These are phyloP conservation scores for Apiotrichum brassicae DNA, from an alignment of 1,284 basidiomycete species.

Conservation along the genomic window DNA sequence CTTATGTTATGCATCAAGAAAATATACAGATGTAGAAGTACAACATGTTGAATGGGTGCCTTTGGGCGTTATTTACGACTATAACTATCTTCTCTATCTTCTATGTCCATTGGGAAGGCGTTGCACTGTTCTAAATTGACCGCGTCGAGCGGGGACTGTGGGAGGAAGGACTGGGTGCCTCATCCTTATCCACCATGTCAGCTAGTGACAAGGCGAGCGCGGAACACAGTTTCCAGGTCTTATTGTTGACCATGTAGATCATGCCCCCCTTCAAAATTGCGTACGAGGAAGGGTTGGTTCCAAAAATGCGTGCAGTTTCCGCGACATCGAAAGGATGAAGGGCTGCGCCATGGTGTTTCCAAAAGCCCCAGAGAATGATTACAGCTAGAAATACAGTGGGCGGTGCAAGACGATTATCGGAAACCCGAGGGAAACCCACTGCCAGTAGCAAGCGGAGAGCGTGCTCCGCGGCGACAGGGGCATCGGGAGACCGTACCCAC, in stretches of 20 bases:
- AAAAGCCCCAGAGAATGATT: constrained; percentile 20
- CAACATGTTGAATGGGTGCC: too few relatives aligned
- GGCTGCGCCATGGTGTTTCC: constrained; percentile 8
- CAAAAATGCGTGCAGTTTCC: background rate
- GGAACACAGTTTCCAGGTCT: constrained; percentile 21
- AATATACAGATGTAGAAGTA: too few relatives aligned
- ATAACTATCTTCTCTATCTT: too few relatives aligned
- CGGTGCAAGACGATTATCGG: constrained; percentile 16
- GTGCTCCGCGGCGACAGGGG: constrained; percentile 13
- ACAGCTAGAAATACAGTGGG: constrained; percentile 17
- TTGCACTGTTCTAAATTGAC: background rate
- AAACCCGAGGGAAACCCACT: constrained; percentile 8
- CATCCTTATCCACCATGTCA: constrained; percentile 14
- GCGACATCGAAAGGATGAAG: background rate
- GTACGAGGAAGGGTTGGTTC: background rate
- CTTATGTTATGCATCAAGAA: too few relatives aligned
- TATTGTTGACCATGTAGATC: constrained; percentile 18
- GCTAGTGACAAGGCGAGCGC: constrained; percentile 21
- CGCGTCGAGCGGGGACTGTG: background rate
- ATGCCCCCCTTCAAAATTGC: constrained; percentile 12
- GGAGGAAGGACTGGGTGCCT: background rate
- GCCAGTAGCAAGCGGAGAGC: constrained; percentile 9
- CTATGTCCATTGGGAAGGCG: too few relatives aligned
- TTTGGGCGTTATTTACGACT: too few relatives aligned
- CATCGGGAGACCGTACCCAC: constrained; percentile 15